Conservation (phyloP, 495 filamentous ascomycete species). For the Thermothielavioides terrestris region DNA sequence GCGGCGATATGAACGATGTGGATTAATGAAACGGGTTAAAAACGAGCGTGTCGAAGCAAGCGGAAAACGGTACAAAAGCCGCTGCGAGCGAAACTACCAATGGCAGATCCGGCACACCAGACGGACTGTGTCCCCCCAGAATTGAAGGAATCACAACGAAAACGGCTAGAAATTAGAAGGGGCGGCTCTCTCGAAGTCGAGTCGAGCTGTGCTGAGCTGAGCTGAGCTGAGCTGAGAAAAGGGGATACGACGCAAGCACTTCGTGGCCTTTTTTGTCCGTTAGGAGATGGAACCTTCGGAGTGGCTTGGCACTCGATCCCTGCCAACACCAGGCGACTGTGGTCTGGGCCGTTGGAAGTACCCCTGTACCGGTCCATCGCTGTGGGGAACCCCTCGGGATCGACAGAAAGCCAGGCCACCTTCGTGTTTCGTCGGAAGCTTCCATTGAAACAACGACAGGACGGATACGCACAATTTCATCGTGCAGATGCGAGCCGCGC, state of each 20-base stretch:
- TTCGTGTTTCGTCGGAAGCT: too few species aligned
- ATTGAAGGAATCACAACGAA: constrained; percentile 14
- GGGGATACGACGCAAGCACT: constrained; percentile 17
- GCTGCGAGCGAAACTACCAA: constrained; percentile 9
- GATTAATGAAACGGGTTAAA: constrained; percentile 16
- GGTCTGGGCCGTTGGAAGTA: background rate
- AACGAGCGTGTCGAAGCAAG: constrained; percentile 23
- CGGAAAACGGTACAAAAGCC: constrained; percentile 5
- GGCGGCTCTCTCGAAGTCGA: constrained; percentile 11
- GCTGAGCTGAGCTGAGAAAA: constrained; percentile 13
- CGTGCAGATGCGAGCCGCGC: too few species aligned
- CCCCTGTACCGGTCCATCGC: background rate
- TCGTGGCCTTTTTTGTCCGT: constrained; percentile 25
- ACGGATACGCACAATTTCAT: too few species aligned
- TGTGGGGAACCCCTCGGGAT: background rate
- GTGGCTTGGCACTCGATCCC: constrained; percentile 17
- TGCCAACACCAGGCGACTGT: too few species aligned
- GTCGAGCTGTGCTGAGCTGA: constrained; percentile 20
- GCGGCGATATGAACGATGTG: constrained; percentile 16
- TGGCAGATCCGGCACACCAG: constrained; percentile 10
- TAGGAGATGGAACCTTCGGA: constrained; percentile 2
- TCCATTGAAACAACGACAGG: too few species aligned
- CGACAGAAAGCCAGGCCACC: too few species aligned
- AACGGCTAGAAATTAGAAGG: constrained; percentile 11
- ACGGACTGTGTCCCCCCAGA: constrained; percentile 14